Evolutionary conservation across 306 rosid species (phyloP), one percentile per base, ranked within the genome.

Genomic region (Acacia melanoxylon): DNA sequence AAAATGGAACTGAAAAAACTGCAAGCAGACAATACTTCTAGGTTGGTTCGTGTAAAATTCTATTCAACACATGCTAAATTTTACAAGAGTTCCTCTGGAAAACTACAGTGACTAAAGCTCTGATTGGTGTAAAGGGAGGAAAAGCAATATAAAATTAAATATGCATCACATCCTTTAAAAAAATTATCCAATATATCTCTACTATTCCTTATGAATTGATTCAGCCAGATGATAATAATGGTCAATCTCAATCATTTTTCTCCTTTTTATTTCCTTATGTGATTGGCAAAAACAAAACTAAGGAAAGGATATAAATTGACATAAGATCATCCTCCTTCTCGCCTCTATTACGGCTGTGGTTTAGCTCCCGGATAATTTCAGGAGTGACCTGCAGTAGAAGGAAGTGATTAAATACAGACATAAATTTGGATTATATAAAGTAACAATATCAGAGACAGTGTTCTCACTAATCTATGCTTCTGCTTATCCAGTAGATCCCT

Each of bases 301-400:
- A 69, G 10, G 29, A 12, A 87, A 93, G 98, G 98, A 94, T 94
- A 94, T 94, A 76, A 14, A 82, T 89, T 78, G 83, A 86, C 92
- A 85, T 91, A 37, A 77, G 82, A 77, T 89, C 90, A 46, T 88
- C 97, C 87, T 85, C 97, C 92, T 90, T 93, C 89, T 95, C 97
- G 68, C 99, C 98, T 67, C 98, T 91, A 80, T 86, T 92, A 86
- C 91, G 96, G 82, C 99, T 91, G 84, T 86, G 84, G 80, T 85
- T 74, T 72, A 93, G 89, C 89, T 95, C 98, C 80, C 91, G 88
- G 76, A 68, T 70, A 74, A 95, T 92, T 93, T 93, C 98, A 63
- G 94, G 99, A 44, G 98, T 92, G 86, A 95, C 94, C 99, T 95
- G 86, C 72, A 88, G 80, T 33, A 77, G 13, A 31, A 52, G 35